Conservation (phyloP, 2,329 filamentous ascomycete species). For the Blumeriella jaapii region DNA sequence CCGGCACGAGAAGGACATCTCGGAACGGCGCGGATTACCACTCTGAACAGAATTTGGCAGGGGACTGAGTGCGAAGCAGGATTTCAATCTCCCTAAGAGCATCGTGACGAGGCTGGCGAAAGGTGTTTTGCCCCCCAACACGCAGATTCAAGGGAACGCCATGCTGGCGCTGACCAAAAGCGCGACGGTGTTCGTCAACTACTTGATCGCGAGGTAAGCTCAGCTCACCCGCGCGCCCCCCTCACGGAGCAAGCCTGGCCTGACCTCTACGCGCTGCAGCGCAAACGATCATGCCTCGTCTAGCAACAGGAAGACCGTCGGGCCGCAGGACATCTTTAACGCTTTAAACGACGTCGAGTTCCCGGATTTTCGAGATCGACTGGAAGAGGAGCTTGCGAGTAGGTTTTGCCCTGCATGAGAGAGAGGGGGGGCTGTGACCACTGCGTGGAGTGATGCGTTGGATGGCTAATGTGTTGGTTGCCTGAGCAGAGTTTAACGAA, state of each 20-base stretch:
- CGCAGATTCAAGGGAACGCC: constrained; percentile 74
- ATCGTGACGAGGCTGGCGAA: constrained; percentile 73
- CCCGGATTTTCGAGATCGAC: constrained; percentile 52
- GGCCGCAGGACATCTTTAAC: constrained; percentile 63
- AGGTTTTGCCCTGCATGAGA: constrained; percentile 21
- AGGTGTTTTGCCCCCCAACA: constrained; percentile 67
- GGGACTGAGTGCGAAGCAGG: constrained; percentile 43
- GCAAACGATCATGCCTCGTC: constrained; percentile 59
- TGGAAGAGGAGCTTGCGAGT: constrained; percentile 71
- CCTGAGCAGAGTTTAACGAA: constrained; percentile 11
- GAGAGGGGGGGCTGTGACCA: constrained; percentile 1
- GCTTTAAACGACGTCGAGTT: constrained; percentile 70
- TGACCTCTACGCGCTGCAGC: constrained; percentile 31
- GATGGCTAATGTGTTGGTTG: constrained; percentile 3
- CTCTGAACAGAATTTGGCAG: no score
- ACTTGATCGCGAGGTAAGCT: constrained; percentile 62
- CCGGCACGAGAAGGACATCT: no score
- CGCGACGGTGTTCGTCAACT: constrained; percentile 74
- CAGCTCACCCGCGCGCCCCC: not conserved
- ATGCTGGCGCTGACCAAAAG: constrained; percentile 70
- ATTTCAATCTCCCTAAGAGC: constrained; percentile 67
- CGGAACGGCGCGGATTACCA: no score
- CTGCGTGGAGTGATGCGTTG: not conserved
- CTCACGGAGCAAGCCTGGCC: not conserved
- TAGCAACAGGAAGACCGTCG: constrained; percentile 67